A percentile compares a stretch with the other conserved stretches of the same genome.
phyloP scores from a whole-genome alignment of 139 green algal genomes.

The Auxenochlorella pyrenoidosa region DNA sequence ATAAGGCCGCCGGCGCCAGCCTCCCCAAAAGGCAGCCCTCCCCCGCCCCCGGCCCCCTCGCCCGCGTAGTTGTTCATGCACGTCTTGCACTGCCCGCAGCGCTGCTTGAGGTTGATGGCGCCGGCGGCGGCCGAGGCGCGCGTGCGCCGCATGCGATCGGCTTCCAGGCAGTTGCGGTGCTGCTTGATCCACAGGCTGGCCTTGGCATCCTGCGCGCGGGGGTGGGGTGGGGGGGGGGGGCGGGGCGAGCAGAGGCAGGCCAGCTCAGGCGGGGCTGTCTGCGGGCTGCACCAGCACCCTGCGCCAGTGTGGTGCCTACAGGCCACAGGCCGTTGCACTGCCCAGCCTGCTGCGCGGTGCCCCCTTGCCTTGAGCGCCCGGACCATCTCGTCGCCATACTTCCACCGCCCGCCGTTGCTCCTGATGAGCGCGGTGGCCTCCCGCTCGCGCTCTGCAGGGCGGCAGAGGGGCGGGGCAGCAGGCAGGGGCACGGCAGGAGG shows the following conservation, averaged over 20 bases:
- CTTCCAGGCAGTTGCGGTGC: constrained; percentile 10
- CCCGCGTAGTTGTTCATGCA: constrained; percentile 55
- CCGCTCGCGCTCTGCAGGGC: constrained; percentile 35
- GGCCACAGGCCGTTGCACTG: too few species aligned
- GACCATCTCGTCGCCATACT: constrained; percentile 40
- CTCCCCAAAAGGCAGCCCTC: neutral
- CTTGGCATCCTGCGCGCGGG: constrained; percentile 41
- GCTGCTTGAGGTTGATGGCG: constrained; percentile 53
- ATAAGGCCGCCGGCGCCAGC: too few species aligned
- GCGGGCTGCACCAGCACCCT: too few species aligned
- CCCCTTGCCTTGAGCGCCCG: constrained; percentile 27
- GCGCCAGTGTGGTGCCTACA: too few species aligned
- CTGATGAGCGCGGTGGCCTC: constrained; percentile 31
- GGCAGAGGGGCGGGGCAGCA: neutral
- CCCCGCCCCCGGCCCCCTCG: neutral
- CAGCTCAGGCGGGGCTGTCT: too few species aligned
- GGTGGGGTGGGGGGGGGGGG: neutral
- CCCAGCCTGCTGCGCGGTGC: too few species aligned
- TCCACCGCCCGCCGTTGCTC: constrained; percentile 45
- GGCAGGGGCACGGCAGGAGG: too few species aligned
- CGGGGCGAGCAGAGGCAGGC: too few species aligned
- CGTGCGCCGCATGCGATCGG: constrained; percentile 51
- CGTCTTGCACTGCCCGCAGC: constrained; percentile 63
- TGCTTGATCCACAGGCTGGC: constrained; percentile 43
- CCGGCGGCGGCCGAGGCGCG: constrained; percentile 53